Conservation (phyloP, 129 eudicot species). For the Chrysanthemum seticuspe region DNA sequence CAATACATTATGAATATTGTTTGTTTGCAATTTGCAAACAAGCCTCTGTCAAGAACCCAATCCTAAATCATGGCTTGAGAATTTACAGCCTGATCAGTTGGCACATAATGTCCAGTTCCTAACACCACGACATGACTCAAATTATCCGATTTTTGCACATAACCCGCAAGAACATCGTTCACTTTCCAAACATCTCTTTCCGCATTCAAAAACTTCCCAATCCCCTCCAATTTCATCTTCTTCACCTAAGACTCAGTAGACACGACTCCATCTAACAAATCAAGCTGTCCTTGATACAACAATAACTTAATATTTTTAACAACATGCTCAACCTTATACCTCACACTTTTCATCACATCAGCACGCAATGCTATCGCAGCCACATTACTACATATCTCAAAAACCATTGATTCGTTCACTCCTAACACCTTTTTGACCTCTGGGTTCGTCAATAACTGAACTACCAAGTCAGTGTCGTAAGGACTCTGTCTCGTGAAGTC, state of each 20-base stretch:
- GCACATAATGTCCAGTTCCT: constrained; percentile 93
- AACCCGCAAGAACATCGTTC: constrained; percentile 65
- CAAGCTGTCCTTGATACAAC: constrained; percentile 86
- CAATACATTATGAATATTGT: background rate
- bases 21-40: constrained; percentile 43
- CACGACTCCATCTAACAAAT: constrained; percentile 84
- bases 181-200: constrained; percentile 78
- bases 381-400: constrained; percentile 55
- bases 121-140: constrained; percentile 28
- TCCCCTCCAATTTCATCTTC: constrained; percentile 74
- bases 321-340: constrained; percentile 74
- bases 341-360: constrained; percentile 96
- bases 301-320: constrained; percentile 56
- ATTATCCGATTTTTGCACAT: constrained; percentile 15
- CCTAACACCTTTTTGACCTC: constrained; percentile 63
- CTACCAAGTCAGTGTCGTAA: constrained; percentile 49
- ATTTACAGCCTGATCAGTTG: constrained; percentile 74
- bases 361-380: constrained; percentile 50
- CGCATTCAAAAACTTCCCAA: constrained; percentile 49
- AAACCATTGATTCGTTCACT: constrained; percentile 55
- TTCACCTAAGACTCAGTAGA: constrained; percentile 77
- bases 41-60: constrained; percentile 72
- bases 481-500: constrained; percentile 62
- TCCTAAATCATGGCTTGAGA: constrained; percentile 87
- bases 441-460: constrained; percentile 37